These are phyloP conservation scores for Kwoniella pini DNA, from an alignment of 768 basidiomycete species.

Conservation along the genomic window DNA sequence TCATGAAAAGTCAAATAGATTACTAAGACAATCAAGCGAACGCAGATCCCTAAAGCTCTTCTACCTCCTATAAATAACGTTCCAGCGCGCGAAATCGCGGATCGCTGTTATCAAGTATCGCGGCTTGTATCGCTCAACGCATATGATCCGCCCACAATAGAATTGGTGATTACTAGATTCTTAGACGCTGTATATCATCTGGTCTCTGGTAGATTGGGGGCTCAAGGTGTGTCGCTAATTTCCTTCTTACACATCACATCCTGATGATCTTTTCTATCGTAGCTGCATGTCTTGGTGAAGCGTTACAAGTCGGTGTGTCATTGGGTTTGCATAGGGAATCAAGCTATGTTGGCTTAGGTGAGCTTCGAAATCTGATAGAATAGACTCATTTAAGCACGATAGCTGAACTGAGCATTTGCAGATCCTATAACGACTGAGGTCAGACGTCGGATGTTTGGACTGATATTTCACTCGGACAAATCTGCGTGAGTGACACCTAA, in stretches of 20 bases:
- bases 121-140: conserved; percentile 1
- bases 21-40: neutral
- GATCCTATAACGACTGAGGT: conserved; percentile 15
- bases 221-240: conserved; percentile 4
- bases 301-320: neutral
- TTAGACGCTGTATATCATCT: conserved; percentile 5
- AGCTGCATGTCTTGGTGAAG: conserved; percentile 15
- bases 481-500: conserved; percentile 11
- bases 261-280: neutral
- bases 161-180: conserved; percentile 4
- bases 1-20: neutral
- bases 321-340: conserved; percentile 15
- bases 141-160: conserved; percentile 14
- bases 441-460: conserved; percentile 10
- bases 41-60: conserved; percentile 11
- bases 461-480: conserved; percentile 11
- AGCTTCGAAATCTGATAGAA: too few species aligned
- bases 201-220: conserved; percentile 9
- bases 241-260: neutral
- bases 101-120: conserved; percentile 7
- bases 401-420: neutral
- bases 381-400: too few species aligned
- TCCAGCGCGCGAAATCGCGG: conserved; percentile 5
- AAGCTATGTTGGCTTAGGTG: conserved; percentile 15
- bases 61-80: conserved; percentile 1